Evolutionary conservation across 176 grass and related monocot species (phyloP).

Genomic region (Secale cereale): DNA sequence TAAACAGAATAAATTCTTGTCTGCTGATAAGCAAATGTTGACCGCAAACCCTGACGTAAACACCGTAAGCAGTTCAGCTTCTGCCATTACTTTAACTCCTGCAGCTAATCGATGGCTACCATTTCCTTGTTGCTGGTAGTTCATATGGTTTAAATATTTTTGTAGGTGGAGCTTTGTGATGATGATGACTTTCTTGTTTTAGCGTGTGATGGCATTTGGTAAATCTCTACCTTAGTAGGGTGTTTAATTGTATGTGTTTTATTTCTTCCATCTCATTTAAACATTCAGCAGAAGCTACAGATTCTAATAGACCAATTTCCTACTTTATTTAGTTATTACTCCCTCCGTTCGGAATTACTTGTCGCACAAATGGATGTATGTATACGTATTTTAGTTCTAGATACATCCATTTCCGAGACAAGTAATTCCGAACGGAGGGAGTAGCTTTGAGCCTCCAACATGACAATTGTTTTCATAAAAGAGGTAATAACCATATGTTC

Average conservation of each 20-base stretch:
- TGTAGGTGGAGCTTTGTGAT: slow-evolving; percentile 82
- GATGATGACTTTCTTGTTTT: slow-evolving; percentile 93
- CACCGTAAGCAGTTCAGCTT: slow-evolving; percentile 46
- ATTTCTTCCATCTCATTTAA: neutral
- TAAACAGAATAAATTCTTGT: slow-evolving; percentile 90
- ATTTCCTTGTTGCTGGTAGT: slow-evolving; percentile 1
- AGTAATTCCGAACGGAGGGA: too few species aligned
- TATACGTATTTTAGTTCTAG: too few species aligned
- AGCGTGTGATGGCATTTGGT: slow-evolving; percentile 98
- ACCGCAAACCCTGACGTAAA: slow-evolving; percentile 83
- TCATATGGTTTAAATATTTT: slow-evolving; percentile 17
- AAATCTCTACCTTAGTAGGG: slow-evolving; percentile 6
- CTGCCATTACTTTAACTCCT: neutral
- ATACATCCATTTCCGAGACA: too few species aligned
- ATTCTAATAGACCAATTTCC: neutral
- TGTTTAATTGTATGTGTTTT: neutral
- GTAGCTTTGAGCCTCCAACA: neutral
- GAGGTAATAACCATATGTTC: neutral
- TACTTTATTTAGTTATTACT: neutral
- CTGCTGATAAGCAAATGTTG: slow-evolving; percentile 88
- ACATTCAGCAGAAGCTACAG: neutral
- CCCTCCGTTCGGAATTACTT: too few species aligned
- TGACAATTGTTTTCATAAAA: neutral
- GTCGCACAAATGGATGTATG: too few species aligned
- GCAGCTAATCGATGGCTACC: neutral